phyloP scores from a whole-genome alignment of 2,329 filamentous ascomycete genomes.

The Endocalyx cinctus region DNA sequence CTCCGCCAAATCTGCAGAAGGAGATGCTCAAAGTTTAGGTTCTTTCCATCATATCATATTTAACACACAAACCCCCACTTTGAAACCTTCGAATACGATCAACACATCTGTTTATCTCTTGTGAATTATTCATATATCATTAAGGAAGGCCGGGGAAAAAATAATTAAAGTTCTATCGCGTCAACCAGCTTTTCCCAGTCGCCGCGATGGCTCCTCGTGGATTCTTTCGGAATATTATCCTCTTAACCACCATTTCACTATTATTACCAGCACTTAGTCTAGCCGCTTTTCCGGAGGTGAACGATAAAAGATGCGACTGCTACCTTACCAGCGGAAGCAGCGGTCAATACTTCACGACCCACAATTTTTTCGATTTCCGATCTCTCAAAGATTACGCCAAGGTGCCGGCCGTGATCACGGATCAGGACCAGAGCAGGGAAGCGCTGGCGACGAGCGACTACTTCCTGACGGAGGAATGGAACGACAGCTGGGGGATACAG shows the following conservation, averaged over 20 bases:
- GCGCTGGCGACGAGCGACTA: conserved; percentile 26
- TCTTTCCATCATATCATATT: no score
- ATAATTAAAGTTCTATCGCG: no score
- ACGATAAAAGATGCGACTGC: conserved; percentile 36
- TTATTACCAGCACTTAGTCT: conserved; percentile 8
- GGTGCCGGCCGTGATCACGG: conserved; percentile 22
- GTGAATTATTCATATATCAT: no score
- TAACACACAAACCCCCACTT: no score
- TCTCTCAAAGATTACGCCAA: conserved; percentile 34
- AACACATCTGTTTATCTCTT: no score
- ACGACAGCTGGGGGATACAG: conserved; percentile 28
- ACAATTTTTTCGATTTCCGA: conserved; percentile 48
- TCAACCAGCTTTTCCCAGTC: no score
- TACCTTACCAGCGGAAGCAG: conserved; percentile 43
- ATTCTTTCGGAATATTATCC: conserved; percentile 9
- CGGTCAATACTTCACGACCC: conserved; percentile 38
- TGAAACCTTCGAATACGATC: no score
- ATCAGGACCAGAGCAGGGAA: conserved; percentile 22
- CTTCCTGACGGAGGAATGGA: conserved; percentile 26
- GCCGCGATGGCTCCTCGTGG: conserved; percentile 10
- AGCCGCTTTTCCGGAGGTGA: conserved; percentile 18
- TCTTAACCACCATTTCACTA: conserved; percentile 11
- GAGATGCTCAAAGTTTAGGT: no score
- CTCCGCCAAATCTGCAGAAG: no score
- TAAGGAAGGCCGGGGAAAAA: no score